These are phyloP conservation scores for Globisporangium parvum DNA, from an alignment of 352 stramenopile species.

Conservation along the genomic window DNA sequence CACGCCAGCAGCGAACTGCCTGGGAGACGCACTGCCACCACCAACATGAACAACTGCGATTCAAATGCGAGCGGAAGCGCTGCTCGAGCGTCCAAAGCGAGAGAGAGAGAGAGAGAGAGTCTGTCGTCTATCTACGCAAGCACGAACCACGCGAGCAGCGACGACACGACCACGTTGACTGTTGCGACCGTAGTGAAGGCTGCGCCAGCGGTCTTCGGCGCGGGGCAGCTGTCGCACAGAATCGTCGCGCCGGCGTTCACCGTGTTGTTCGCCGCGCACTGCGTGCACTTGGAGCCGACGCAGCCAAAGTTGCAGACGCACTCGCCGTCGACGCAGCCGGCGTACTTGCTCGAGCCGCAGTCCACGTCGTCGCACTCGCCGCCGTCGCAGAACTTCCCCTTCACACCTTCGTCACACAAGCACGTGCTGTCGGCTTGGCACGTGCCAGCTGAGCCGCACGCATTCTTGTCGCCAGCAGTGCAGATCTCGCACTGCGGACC, in stretches of 20 bases:
- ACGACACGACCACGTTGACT: neutral
- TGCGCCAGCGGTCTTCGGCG: neutral
- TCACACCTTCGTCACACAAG: slow-evolving; percentile 32
- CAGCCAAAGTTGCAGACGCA: slow-evolving; percentile 59
- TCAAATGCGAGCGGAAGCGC: no score
- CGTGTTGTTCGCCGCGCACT: slow-evolving; percentile 36
- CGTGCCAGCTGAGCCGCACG: slow-evolving; percentile 45
- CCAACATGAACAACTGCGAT: no score
- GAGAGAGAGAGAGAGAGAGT: no score
- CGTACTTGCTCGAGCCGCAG: slow-evolving; percentile 39
- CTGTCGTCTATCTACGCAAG: slow-evolving; percentile 5
- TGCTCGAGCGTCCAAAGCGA: no score
- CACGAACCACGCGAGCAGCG: slow-evolving; percentile 7
- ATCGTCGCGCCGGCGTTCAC: slow-evolving; percentile 28
- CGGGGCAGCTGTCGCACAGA: slow-evolving; percentile 25
- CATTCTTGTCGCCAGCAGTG: slow-evolving; percentile 32
- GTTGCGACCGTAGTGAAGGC: neutral
- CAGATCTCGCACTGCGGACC: slow-evolving; percentile 65
- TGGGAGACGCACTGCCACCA: no score
- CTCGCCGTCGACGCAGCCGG: slow-evolving; percentile 43
- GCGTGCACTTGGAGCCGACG: slow-evolving; percentile 30
- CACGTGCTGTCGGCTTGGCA: slow-evolving; percentile 62
- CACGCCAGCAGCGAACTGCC: no score
- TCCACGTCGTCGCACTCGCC: slow-evolving; percentile 40
- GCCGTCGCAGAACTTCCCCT: slow-evolving; percentile 51